A percentile compares a stretch with the other conserved stretches of the same genome.
These are phyloP conservation scores for Bipolaris bicolor DNA, from an alignment of 2,329 filamentous ascomycete genomes.

Conservation along the genomic window DNA sequence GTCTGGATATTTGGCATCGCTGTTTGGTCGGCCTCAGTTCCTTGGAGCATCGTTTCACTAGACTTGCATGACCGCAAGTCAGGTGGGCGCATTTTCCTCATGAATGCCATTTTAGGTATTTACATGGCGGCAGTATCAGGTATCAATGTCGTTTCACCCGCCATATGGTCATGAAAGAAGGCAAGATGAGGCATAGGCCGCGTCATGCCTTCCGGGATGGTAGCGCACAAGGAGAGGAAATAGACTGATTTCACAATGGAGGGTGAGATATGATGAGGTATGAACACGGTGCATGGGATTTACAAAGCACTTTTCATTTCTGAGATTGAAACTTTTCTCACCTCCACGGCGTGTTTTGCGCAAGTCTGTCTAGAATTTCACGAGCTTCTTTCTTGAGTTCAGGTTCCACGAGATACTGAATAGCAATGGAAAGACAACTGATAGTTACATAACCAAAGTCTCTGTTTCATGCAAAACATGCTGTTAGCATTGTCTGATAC, in stretches of 20 bases:
- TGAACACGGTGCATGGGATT: neutral
- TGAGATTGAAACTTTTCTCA: neutral
- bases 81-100: neutral
- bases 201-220: too few species aligned
- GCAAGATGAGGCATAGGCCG: neutral
- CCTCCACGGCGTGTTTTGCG: neutral
- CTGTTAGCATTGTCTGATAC: neutral
- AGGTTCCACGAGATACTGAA: neutral
- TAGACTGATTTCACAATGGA: neutral
- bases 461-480: neutral
- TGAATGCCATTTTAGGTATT: neutral
- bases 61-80: neutral
- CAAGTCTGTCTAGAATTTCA: neutral
- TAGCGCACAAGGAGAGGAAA: too few species aligned
- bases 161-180: neutral
- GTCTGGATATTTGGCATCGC: neutral
- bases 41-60: neutral
- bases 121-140: neutral
- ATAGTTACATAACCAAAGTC: neutral
- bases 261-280: neutral
- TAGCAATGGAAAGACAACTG: neutral
- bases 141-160: neutral
- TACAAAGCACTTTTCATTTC: neutral
- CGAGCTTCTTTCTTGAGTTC: neutral
- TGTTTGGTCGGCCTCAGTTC: neutral